A percentile compares a stretch with the other conserved stretches of the same genome.
These are phyloP conservation scores for Euphorbia tirucalli DNA, from an alignment of 345 rosid genomes.

Conservation along the genomic window DNA sequence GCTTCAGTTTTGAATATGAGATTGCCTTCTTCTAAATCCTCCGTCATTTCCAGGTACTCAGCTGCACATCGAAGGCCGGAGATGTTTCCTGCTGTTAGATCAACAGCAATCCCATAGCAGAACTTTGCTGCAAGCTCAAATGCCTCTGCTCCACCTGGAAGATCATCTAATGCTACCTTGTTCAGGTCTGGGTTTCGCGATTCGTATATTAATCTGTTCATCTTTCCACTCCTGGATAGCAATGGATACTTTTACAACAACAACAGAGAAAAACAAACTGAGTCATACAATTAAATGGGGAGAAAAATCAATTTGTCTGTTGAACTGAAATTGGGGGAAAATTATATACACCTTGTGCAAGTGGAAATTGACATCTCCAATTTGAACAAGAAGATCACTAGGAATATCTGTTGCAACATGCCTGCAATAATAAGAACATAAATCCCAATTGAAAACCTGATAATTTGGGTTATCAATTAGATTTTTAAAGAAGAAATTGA, in stretches of 20 bases:
- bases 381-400: constrained; percentile 73
- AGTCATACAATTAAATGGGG: constrained; percentile 9
- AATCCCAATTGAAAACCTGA: too few relatives aligned
- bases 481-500: background rate
- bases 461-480: too few relatives aligned
- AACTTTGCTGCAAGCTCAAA: constrained; percentile 92
- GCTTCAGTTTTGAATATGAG: constrained; percentile 98
- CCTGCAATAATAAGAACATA: constrained; percentile 43
- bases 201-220: constrained; percentile 81
- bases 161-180: constrained; percentile 62
- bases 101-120: constrained; percentile 92
- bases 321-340: too few relatives aligned
- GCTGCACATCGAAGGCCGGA: constrained; percentile 89
- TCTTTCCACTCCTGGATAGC: constrained; percentile 89
- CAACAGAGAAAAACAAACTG: background rate
- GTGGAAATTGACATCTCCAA: constrained; percentile 74
- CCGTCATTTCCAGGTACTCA: constrained; percentile 99
- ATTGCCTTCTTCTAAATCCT: constrained; percentile 96
- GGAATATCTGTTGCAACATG: constrained; percentile 90
- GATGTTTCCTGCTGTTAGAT: constrained; percentile 86
- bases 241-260: constrained; percentile 66
- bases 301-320: too few relatives aligned
- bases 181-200: constrained; percentile 56
- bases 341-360: constrained; percentile 97
- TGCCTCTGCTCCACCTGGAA: constrained; percentile 86